A percentile compares a stretch with the other conserved stretches of the same genome.
Conservation (phyloP, 2,329 filamentous ascomycete genomes). For the Zymoseptoria brevis region DNA sequence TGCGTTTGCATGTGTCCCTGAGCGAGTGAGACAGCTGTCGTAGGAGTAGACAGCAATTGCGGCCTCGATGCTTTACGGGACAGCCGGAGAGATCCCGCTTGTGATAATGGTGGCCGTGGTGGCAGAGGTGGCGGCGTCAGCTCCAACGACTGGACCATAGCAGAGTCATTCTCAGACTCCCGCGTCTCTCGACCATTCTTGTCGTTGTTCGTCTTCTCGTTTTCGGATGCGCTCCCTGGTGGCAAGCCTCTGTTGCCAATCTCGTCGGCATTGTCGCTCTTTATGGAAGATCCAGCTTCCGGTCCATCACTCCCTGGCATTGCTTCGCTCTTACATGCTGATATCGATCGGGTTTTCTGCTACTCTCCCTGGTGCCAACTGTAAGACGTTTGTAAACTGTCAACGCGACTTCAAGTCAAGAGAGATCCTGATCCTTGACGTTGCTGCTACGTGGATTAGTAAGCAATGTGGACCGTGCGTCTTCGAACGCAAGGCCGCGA, state of each 20-base stretch:
- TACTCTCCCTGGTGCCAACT: background rate
- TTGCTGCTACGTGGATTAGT: background rate
- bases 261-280: background rate
- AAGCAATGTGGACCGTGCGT: background rate
- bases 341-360: background rate
- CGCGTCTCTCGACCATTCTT: background rate
- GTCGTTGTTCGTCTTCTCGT: background rate
- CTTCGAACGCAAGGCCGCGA: background rate
- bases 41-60: conserved; percentile 55
- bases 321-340: conserved; percentile 8
- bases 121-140: conserved; percentile 32
- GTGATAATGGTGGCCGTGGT: conserved; percentile 24
- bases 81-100: conserved; percentile 24
- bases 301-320: conserved; percentile 13
- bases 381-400: background rate
- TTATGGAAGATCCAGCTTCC: conserved; percentile 3
- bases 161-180: background rate
- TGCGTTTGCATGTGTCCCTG: conserved; percentile 72
- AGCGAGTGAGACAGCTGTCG: conserved; percentile 74
- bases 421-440: background rate
- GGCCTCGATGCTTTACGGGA: conserved; percentile 32
- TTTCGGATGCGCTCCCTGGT: background rate
- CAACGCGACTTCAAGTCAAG: background rate
- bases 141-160: conserved; percentile 21
- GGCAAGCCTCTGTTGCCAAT: background rate